Percentiles rank a stretch among this genome's conserved stretches.
These are phyloP conservation scores for Tolypocladium ovalisporum DNA, from an alignment of 2,329 filamentous ascomycete species.

Conservation along the genomic window DNA sequence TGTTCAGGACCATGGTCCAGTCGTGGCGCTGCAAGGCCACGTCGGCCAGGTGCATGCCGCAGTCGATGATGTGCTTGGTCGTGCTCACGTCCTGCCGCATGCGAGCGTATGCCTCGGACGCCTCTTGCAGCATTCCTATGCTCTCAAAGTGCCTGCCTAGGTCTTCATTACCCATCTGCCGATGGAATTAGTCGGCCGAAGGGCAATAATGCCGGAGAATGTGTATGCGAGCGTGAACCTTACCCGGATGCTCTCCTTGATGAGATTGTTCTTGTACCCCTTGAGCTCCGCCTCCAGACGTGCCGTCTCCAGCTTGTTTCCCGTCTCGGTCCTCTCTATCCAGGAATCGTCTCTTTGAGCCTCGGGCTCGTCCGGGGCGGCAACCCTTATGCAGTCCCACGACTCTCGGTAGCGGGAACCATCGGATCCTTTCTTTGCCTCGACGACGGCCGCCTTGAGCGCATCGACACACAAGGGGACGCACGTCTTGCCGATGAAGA, in stretches of 20 bases:
- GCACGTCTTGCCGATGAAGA: constrained; percentile 71
- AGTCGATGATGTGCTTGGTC: constrained; percentile 71
- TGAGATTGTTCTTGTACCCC: constrained; percentile 90
- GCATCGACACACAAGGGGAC: constrained; percentile 69
- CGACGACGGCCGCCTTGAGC: constrained; percentile 62
- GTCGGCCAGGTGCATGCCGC: constrained; percentile 67
- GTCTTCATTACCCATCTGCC: constrained; percentile 88
- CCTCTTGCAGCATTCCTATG: constrained; percentile 61
- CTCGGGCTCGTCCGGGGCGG: constrained; percentile 57
- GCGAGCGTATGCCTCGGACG: constrained; percentile 66
- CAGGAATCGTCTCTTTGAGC: constrained; percentile 60
- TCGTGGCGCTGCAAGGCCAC: constrained; percentile 67
- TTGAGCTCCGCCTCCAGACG: constrained; percentile 79
- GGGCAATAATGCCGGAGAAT: too few relatives aligned
- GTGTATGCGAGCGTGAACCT: neutral
- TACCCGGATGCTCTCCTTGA: constrained; percentile 93
- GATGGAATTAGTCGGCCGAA: constrained; percentile 3
- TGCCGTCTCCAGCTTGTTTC: constrained; percentile 58
- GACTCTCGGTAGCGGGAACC: constrained; percentile 59
- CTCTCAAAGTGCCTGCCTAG: constrained; percentile 73
- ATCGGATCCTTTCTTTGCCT: constrained; percentile 70
- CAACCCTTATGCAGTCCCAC: constrained; percentile 50
- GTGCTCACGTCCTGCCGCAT: constrained; percentile 90
- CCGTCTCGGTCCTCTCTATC: constrained; percentile 56
- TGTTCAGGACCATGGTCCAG: constrained; percentile 57